These are phyloP conservation scores for Dothidotthia symphoricarpi DNA, from an alignment of 2,329 filamentous ascomycete genomes.

Conservation along the genomic window DNA sequence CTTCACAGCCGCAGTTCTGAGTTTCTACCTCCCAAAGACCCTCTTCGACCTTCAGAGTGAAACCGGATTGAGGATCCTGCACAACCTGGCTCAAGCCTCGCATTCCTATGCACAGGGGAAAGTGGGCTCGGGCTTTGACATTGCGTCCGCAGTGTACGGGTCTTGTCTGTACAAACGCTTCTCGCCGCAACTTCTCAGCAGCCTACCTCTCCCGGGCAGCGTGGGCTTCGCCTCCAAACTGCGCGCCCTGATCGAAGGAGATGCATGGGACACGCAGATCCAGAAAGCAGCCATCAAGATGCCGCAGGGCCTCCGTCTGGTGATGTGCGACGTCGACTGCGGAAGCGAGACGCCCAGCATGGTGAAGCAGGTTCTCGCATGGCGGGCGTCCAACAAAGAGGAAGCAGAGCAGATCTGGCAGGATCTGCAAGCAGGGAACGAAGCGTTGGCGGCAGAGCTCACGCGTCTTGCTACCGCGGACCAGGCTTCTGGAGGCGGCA, in stretches of 20 bases:
- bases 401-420: constrained; percentile 72
- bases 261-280: constrained; percentile 77
- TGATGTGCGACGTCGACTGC: constrained; percentile 96
- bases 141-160: constrained; percentile 88
- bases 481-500: constrained; percentile 37
- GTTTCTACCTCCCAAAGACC: constrained; percentile 65
- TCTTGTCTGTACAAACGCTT: constrained; percentile 92
- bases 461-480: constrained; percentile 49
- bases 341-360: constrained; percentile 91
- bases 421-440: constrained; percentile 70
- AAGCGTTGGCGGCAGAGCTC: constrained; percentile 65
- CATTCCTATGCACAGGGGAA: constrained; percentile 98
- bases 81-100: constrained; percentile 90
- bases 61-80: constrained; percentile 61
- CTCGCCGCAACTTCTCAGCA: constrained; percentile 70
- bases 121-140: constrained; percentile 92
- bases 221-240: constrained; percentile 67
- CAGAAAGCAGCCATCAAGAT: constrained; percentile 67
- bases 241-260: constrained; percentile 61
- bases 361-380: constrained; percentile 87
- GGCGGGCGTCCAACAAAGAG: constrained; percentile 65
- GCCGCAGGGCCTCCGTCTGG: constrained; percentile 69
- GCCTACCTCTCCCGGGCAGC: constrained; percentile 64
- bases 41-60: constrained; percentile 58
- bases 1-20: constrained; percentile 72